phyloP scores from a whole-genome alignment of 371 early-diverging fungal genomes.

The Rhizoclosmatium hyalinum region DNA sequence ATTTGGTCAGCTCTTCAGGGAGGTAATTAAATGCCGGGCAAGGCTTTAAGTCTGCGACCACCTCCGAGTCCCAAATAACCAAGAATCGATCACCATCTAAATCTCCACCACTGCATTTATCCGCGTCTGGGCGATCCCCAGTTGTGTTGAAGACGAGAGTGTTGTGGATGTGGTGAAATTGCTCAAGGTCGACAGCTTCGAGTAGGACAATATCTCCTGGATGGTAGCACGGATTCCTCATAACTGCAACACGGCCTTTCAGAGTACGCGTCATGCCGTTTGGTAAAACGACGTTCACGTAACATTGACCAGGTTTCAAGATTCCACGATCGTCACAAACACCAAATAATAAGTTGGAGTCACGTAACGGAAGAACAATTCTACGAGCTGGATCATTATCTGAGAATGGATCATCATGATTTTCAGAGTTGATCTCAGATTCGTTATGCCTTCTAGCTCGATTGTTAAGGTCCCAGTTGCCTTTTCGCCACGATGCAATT shows the following conservation, averaged over 20 bases:
- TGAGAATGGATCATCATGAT: neutral
- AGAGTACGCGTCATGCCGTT: neutral
- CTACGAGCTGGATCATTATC: slow-evolving; percentile 22
- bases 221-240: slow-evolving; percentile 37
- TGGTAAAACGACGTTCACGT: slow-evolving; percentile 8
- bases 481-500: slow-evolving; percentile 22
- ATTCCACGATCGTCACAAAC: slow-evolving; percentile 20
- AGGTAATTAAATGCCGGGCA: slow-evolving; percentile 25
- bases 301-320: slow-evolving; percentile 22
- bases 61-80: slow-evolving; percentile 39
- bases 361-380: slow-evolving; percentile 15
- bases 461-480: neutral
- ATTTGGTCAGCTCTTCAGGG: neutral
- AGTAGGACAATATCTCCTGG: slow-evolving; percentile 31
- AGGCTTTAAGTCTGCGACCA: slow-evolving; percentile 14
- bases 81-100: slow-evolving; percentile 43
- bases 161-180: slow-evolving; percentile 18
- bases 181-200: slow-evolving; percentile 16
- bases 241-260: slow-evolving; percentile 12
- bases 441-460: neutral
- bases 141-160: slow-evolving; percentile 31
- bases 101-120: slow-evolving; percentile 41
- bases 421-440: neutral
- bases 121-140: slow-evolving; percentile 35
- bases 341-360: slow-evolving; percentile 24